Conservation (phyloP, 2,329 filamentous ascomycete genomes). For the Hypoxylon sp. region DNA sequence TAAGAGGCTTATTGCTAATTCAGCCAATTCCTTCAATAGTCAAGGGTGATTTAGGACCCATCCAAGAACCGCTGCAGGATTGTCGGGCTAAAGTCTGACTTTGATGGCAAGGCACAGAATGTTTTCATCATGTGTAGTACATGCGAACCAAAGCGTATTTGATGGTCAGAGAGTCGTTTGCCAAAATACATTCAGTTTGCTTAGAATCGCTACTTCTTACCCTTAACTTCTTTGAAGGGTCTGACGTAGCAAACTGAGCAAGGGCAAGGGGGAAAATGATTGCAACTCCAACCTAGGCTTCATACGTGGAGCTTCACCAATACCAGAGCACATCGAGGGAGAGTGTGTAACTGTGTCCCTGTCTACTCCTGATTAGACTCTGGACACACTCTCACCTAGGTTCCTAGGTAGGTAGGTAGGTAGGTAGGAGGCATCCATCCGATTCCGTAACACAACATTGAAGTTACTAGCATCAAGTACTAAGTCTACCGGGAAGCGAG, state of each 20-base stretch:
- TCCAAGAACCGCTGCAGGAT: too few species aligned
- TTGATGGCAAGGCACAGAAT: too few species aligned
- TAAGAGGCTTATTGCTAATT: too few species aligned
- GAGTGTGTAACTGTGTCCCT: background rate
- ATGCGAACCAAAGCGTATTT: too few species aligned
- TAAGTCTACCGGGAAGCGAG: background rate
- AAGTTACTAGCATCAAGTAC: too few species aligned
- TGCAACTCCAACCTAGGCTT: background rate
- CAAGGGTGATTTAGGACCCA: too few species aligned
- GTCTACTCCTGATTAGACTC: background rate
- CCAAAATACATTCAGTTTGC: background rate
- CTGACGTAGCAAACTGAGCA: background rate
- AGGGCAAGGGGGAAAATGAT: background rate
- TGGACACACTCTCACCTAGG: background rate
- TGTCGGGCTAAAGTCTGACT: too few species aligned
- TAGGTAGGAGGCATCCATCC: too few species aligned
- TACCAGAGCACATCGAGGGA: background rate
- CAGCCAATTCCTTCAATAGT: too few species aligned
- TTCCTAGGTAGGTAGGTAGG: too few species aligned
- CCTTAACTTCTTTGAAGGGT: background rate
- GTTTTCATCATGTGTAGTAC: too few species aligned
- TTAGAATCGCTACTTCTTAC: background rate
- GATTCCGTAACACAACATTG: too few species aligned
- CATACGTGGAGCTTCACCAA: background rate
- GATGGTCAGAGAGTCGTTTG: background rate